Percentiles rank a stretch among this genome's conserved stretches.
Evolutionary conservation across 1,284 basidiomycete genomes (phyloP).

Genomic region (Puccinia horiana): DNA sequence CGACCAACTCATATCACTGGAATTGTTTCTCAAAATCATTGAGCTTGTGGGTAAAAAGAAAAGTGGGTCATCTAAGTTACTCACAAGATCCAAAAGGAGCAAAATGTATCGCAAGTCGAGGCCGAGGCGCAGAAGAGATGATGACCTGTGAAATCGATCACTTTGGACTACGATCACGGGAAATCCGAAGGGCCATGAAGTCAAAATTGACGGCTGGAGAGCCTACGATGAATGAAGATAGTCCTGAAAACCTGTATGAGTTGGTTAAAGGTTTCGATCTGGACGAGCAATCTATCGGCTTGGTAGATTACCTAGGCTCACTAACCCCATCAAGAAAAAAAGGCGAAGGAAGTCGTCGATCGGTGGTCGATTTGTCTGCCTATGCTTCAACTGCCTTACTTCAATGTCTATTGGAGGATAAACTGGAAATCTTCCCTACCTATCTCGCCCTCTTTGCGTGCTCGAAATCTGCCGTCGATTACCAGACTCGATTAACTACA

Average conservation of each 20-base stretch:
- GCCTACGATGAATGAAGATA: not conserved
- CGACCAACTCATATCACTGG: conserved; percentile 67
- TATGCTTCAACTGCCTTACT: conserved; percentile 74
- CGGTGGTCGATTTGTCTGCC: conserved; percentile 61
- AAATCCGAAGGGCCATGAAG: conserved; percentile 40
- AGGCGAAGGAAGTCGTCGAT: not conserved
- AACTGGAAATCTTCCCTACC: conserved; percentile 72
- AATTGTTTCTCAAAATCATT: conserved; percentile 71
- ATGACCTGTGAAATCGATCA: conserved; percentile 47
- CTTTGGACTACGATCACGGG: conserved; percentile 37
- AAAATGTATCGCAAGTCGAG: conserved; percentile 66
- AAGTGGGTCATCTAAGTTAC: conserved; percentile 88
- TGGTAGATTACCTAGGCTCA: conserved; percentile 45
- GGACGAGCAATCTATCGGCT: conserved; percentile 32
- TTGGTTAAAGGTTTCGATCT: conserved; percentile 47
- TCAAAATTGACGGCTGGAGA: not conserved
- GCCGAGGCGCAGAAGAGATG: conserved; percentile 47
- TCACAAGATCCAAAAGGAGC: conserved; percentile 88
- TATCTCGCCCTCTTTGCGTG: conserved; percentile 67
- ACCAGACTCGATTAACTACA: not conserved
- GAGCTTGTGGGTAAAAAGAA: conserved; percentile 85
- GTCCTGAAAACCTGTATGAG: conserved; percentile 35
- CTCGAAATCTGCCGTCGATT: conserved; percentile 19
- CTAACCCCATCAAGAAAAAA: conserved; percentile 1
- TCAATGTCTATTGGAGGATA: conserved; percentile 85